A percentile compares a stretch with the other conserved stretches of the same genome.
Conservation (phyloP, 768 basidiomycete genomes). For the Suillus bovinus region DNA sequence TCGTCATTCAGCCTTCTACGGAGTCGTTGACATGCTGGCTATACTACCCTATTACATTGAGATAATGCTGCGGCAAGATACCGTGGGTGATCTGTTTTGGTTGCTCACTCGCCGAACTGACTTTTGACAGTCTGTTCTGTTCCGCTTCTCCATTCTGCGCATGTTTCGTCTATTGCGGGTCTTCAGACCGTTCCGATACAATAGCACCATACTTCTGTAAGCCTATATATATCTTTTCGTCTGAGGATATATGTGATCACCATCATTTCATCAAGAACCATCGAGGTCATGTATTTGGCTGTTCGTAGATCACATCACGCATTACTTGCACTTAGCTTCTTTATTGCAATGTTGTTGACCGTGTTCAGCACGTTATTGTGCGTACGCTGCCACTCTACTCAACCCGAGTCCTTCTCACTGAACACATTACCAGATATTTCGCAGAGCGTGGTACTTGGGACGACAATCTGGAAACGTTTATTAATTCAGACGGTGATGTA, state of each 20-base stretch:
- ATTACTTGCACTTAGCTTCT: conserved; percentile 83
- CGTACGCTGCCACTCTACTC: conserved; percentile 25
- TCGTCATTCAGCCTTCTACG: conserved; percentile 65
- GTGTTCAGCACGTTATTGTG: conserved; percentile 86
- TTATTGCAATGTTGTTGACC: conserved; percentile 83
- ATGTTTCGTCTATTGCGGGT: conserved; percentile 89
- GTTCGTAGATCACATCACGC: conserved; percentile 86
- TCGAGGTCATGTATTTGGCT: conserved; percentile 91
- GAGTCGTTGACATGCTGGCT: conserved; percentile 81
- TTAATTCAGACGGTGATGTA: conserved; percentile 83
- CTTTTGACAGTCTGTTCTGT: conserved; percentile 66
- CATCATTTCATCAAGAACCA: conserved; percentile 50
- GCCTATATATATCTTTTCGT: conserved; percentile 27
- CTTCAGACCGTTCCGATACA: conserved; percentile 87
- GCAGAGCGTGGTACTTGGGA: conserved; percentile 93
- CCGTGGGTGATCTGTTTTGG: conserved; percentile 49
- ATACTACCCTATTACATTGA: conserved; percentile 91
- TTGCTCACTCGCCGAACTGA: not conserved
- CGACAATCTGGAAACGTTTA: conserved; percentile 71
- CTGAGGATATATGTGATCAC: conserved; percentile 6
- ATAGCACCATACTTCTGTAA: conserved; percentile 78
- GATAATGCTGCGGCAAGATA: conserved; percentile 80
- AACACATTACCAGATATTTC: conserved; percentile 60
- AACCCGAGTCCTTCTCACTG: not conserved
- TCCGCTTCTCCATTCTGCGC: conserved; percentile 87